phyloP scores from a whole-genome alignment of 805 yeast genomes.

The Ogataea haglerorum region DNA sequence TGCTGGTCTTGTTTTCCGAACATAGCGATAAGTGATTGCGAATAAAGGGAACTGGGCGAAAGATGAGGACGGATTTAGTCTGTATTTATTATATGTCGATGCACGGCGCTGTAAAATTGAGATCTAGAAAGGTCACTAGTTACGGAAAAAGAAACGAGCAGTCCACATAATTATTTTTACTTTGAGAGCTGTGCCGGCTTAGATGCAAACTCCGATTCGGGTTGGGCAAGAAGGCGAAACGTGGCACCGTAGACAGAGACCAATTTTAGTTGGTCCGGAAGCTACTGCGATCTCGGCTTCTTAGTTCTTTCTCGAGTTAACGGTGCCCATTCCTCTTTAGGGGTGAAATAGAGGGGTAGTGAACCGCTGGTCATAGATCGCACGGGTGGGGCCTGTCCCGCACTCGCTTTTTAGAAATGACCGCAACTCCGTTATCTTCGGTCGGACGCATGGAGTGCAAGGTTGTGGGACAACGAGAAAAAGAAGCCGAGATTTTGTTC shows the following conservation, averaged over 20 bases:
- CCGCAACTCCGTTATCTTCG: constrained; percentile 8
- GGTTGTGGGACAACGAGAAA: background rate
- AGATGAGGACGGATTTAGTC: background rate
- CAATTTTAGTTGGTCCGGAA: too few species aligned
- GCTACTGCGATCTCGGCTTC: too few species aligned
- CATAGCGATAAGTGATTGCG: constrained; percentile 17
- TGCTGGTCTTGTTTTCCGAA: constrained; percentile 29
- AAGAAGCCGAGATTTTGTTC: too few species aligned
- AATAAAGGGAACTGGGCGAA: background rate
- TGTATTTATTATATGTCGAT: background rate
- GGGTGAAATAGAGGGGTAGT: constrained; percentile 5
- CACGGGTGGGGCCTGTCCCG: constrained; percentile 7
- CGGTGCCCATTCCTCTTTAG: background rate
- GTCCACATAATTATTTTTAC: background rate
- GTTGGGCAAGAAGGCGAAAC: too few species aligned
- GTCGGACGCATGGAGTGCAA: background rate
- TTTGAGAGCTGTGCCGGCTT: background rate
- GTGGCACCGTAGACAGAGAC: too few species aligned
- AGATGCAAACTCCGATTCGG: background rate
- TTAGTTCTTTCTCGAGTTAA: background rate
- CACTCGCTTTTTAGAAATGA: background rate
- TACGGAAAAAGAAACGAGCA: background rate
- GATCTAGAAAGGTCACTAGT: background rate
- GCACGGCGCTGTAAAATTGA: background rate
- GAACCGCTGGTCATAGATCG: background rate